Conservation (phyloP, 257 asterid species). For the Echites panduratus region DNA sequence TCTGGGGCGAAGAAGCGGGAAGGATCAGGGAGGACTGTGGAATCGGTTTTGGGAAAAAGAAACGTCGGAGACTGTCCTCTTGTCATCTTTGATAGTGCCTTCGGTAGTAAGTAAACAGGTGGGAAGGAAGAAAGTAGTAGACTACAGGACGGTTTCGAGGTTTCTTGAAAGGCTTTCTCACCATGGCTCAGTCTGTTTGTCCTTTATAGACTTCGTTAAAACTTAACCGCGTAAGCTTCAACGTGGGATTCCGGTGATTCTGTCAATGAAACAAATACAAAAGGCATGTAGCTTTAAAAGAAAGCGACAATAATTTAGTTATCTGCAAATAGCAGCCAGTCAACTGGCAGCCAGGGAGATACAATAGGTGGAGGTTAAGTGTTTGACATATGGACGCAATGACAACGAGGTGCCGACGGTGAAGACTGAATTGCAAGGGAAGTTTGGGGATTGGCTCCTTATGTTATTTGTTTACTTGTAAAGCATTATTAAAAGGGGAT, state of each 20-base stretch:
- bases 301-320: not conserved
- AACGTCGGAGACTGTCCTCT: slow-evolving; percentile 39
- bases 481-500: too few relatives aligned
- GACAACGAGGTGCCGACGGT: not conserved
- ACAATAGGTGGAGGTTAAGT: not conserved
- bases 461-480: not conserved
- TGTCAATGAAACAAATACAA: not conserved
- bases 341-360: not conserved
- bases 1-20: slow-evolving; percentile 54
- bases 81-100: not conserved
- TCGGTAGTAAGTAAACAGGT: not conserved
- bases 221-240: slow-evolving; percentile 16
- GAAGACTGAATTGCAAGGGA: slow-evolving; percentile 14
- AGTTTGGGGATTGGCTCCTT: not conserved
- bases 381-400: not conserved
- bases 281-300: not conserved
- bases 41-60: slow-evolving; percentile 60
- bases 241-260: not conserved
- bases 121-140: slow-evolving; percentile 14
- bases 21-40: slow-evolving; percentile 86
- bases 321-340: not conserved
- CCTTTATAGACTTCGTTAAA: not conserved
- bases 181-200: slow-evolving; percentile 10
- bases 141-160: slow-evolving; percentile 18
- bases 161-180: slow-evolving; percentile 44